A percentile compares a stretch with the other conserved stretches of the same genome.
Conservation (phyloP, 2,329 filamentous ascomycete genomes). For the Leptographium wingfieldii region DNA sequence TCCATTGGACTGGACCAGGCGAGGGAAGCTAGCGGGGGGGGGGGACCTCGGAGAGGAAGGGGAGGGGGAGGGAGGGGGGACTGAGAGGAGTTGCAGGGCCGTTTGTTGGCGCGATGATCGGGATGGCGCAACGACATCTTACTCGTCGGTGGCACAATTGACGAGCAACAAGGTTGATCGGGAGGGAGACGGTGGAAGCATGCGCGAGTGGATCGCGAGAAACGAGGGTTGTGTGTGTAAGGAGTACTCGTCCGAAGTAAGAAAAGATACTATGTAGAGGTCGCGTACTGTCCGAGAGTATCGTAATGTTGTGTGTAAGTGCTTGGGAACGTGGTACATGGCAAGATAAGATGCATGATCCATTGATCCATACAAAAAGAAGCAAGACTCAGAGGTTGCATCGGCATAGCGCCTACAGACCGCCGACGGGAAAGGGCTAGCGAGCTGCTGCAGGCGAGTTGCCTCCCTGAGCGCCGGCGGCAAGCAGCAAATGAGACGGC, state of each 20-base stretch:
- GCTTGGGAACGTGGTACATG: too few species aligned
- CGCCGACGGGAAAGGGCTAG: too few species aligned
- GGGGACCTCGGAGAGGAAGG: neutral
- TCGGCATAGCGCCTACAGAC: neutral
- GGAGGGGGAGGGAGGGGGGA: neutral
- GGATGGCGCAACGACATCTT: neutral
- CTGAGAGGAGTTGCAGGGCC: neutral
- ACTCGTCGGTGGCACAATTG: constrained; percentile 3
- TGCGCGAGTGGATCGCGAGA: neutral
- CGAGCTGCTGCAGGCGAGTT: neutral
- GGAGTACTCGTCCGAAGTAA: neutral
- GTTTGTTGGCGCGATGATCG: too few species aligned
- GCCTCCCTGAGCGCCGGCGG: neutral
- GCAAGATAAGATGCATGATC: too few species aligned
- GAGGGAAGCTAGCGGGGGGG: neutral
- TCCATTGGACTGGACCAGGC: neutral
- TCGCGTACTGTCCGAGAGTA: neutral
- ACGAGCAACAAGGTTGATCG: constrained; percentile 2
- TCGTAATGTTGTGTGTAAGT: too few species aligned
- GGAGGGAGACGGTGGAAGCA: neutral
- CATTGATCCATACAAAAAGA: too few species aligned
- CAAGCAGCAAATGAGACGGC: neutral
- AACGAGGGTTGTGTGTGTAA: too few species aligned
- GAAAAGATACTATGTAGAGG: neutral
- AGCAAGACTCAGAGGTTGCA: neutral